Base-by-base conservation (phyloP, 208 protist genomes). In the Endotrypanum monterogeii region DNA sequence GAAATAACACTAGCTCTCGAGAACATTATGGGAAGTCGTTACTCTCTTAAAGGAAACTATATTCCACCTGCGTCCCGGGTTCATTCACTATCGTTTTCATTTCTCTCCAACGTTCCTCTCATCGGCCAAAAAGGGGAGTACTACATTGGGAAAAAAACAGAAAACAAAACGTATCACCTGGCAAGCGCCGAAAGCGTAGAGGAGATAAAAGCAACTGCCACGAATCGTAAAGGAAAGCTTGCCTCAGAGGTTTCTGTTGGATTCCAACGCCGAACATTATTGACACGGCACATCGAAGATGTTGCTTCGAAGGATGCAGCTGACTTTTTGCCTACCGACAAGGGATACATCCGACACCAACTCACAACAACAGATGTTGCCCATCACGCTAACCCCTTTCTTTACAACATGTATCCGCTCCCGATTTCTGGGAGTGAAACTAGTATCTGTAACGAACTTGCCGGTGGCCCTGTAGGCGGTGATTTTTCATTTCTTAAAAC, bases 371-470 rank as follows among this genome's bases (percentile, higher is more conserved):
- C 89, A 28, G 83, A 78, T 48, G 78, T 83, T 1, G 80, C 79
- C 16, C 90, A 96, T 73, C 92, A 96, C 76, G 83, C 83, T 4
- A 82, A 95, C 69, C 88, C 87, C 18, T 84, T 81, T 63, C 78
- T 96, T 63, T 93, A 85, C 83, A 89, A 90, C 62, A 92, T 93
- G 83, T 96, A 96, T 54, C 90, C 90, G 8, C 82, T 96, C 32
- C 92, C 92, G 4, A 93, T 96, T 84, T 73, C 74, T 48, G 92
- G 92, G 2, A 67, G 41, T 35, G 73, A 89, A 20, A 9, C 91
- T 3, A 83, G 71, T 57, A 4, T 87, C 14, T 85, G 71, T 30
- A 94, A 79, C 70, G 92, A 96, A 75, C 60, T 96, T 56, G 89
- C 92, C 9, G 88, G 89, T 25, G 73, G 81, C 16, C 66, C 85